Base-by-base conservation (phyloP, 1,139 yeast species). In the Blastobotrys malaysiensis region DNA sequence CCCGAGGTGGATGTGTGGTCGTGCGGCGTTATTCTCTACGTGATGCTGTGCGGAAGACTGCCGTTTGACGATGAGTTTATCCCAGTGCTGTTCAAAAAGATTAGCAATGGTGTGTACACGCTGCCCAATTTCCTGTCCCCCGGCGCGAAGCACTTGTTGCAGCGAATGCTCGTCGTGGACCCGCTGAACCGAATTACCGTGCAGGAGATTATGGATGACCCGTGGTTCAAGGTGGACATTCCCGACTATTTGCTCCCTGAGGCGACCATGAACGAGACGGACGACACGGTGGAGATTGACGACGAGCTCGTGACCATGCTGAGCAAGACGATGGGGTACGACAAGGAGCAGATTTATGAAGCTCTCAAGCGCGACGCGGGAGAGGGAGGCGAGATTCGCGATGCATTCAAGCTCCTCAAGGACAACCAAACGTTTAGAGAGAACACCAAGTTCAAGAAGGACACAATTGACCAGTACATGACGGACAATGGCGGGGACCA, bases 1-100 rank as follows among this genome's bases (percentile, higher is more conserved):
- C 98, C 98, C 1, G 99, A 93, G 72, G 99, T 93, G 51, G 99
- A 95, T 70, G 98, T 95, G 52, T 95, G 99, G 99, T 88, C 97
- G 4, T 91, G 91, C 76, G 99, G 99, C 56, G 97, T 93, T 49
- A 97, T 93, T 0, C 73, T 95, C 43, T 93, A 89, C 66, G 99
- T 93, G 16, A 75, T 95, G 59, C 97, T 93, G 1, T 91, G 97
- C 69, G 99, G 99, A 53, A 91, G 90, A 68, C 98, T 95, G 6
- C 99, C 99, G 13, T 95, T 95, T 71, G 99, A 93, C 71, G 99
- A 93, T 69, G 99, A 93, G 65, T 88, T 91, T 68, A 93, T 93
- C 56, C 99, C 99, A 4, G 96, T 95, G 1, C 77, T 93, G 60
- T 93, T 95, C 77, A 91, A 91, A 70, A 91, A 93, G 69, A 95